Conservation (phyloP, 2,329 filamentous ascomycete genomes). For the Cladophialophora carrionii region DNA sequence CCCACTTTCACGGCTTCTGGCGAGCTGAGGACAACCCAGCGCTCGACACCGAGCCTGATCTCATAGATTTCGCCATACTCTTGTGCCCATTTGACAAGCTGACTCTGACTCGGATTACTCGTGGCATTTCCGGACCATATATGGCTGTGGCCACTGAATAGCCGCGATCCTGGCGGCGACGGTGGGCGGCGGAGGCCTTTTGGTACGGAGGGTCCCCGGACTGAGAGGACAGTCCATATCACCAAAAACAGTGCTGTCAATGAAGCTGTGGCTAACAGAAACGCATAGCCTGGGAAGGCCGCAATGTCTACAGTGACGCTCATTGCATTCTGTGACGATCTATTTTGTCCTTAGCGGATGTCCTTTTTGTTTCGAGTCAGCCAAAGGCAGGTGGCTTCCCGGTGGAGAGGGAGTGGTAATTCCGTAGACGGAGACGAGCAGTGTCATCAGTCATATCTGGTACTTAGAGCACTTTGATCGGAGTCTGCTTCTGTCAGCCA, state of each 20-base stretch:
- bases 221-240: not conserved
- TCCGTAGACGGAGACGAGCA: not conserved
- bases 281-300: not conserved
- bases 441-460: not conserved
- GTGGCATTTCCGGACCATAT: constrained; percentile 17
- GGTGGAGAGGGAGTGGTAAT: no score
- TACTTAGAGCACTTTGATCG: not conserved
- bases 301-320: not conserved
- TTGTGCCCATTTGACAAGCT: constrained; percentile 31
- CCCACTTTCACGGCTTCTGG: constrained; percentile 21
- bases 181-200: constrained; percentile 19
- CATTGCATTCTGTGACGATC: not conserved
- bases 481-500: not conserved
- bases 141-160: constrained; percentile 18
- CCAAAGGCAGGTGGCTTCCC: not conserved
- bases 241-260: not conserved
- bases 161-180: constrained; percentile 17
- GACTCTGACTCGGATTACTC: constrained; percentile 19
- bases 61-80: constrained; percentile 33
- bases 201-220: not conserved
- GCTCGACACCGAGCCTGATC: constrained; percentile 26
- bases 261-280: not conserved
- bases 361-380: not conserved
- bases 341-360: not conserved
- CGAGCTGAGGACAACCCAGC: constrained; percentile 22